Percentiles rank a stretch among this genome's conserved stretches.
Evolutionary conservation across 192 early-diverging fungal genomes (phyloP).

Genomic region (Thoreauomyces humboldtii): DNA sequence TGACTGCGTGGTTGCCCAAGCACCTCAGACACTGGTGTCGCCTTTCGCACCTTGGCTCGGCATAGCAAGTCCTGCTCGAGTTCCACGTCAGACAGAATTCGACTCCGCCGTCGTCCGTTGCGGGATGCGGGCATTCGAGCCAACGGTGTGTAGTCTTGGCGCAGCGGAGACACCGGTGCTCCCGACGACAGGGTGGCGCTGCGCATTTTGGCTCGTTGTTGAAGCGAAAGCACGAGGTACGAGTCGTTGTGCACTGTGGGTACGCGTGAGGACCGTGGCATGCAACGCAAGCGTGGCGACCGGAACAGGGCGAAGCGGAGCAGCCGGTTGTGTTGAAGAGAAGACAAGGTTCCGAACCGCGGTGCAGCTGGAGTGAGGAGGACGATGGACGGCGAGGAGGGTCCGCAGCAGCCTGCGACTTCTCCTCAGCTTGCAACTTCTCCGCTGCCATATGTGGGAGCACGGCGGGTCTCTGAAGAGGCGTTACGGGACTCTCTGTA

Average conservation of each 20-base stretch:
- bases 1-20: conserved; percentile 12
- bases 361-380: too few relatives aligned
- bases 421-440: too few relatives aligned
- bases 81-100: conserved; percentile 11
- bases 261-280: neutral
- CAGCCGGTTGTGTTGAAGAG: too few relatives aligned
- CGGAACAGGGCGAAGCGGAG: too few relatives aligned
- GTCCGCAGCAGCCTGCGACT: too few relatives aligned
- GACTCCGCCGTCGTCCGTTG: neutral
- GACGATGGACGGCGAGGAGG: too few relatives aligned
- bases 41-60: neutral
- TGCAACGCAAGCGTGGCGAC: conserved; percentile 5
- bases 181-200: neutral
- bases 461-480: too few relatives aligned
- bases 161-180: conserved; percentile 17
- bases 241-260: neutral
- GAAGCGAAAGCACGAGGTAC: conserved; percentile 9
- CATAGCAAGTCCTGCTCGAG: neutral
- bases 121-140: neutral
- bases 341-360: too few relatives aligned
- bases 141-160: neutral
- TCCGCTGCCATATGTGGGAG: too few relatives aligned
- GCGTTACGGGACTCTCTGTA: too few relatives aligned
- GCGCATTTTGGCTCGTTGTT: conserved; percentile 7
- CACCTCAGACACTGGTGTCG: conserved; percentile 7